Conservation (phyloP, 2,329 filamentous ascomycete species). For the Xylariaceae sp. region DNA sequence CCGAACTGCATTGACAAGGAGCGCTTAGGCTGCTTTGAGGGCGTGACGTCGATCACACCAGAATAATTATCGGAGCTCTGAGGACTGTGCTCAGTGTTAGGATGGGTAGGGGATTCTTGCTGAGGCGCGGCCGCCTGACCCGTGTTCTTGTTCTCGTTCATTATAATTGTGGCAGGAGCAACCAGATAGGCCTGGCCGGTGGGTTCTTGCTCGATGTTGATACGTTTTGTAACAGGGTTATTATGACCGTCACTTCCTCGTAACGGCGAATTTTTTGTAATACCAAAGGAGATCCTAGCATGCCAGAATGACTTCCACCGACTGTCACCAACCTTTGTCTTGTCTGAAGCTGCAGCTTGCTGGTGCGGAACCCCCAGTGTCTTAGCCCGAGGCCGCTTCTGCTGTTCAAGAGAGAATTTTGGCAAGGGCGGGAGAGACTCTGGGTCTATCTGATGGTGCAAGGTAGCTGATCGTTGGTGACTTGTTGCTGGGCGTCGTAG, state of each 20-base stretch:
- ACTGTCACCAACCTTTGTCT: slow-evolving; percentile 16
- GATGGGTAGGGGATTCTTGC: slow-evolving; percentile 2
- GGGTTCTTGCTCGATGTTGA: slow-evolving; percentile 32
- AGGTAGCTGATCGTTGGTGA: slow-evolving; percentile 69
- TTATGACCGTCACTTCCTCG: slow-evolving; percentile 27
- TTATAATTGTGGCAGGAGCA: slow-evolving; percentile 27
- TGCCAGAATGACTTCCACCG: slow-evolving; percentile 59
- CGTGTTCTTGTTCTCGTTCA: slow-evolving; percentile 5
- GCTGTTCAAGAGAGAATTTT: slow-evolving; percentile 30
- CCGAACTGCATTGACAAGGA: slow-evolving; percentile 59
- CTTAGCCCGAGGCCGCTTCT: slow-evolving; percentile 32
- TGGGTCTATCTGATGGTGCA: slow-evolving; percentile 47
- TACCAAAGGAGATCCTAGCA: slow-evolving; percentile 30
- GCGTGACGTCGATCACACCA: slow-evolving; percentile 35
- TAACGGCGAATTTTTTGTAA: slow-evolving; percentile 21
- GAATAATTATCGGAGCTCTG: slow-evolving; percentile 23
- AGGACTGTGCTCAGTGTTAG: slow-evolving; percentile 22
- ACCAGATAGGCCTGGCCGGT: slow-evolving; percentile 37
- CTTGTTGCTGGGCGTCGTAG: slow-evolving; percentile 73
- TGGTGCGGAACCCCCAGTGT: slow-evolving; percentile 20
- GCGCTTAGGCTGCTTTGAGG: slow-evolving; percentile 44
- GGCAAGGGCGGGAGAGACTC: slow-evolving; percentile 24
- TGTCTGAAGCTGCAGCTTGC: slow-evolving; percentile 12
- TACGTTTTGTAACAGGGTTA: slow-evolving; percentile 25
- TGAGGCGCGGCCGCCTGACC: slow-evolving; percentile 3